These are phyloP conservation scores for Colletotrichum lini DNA, from an alignment of 2,329 filamentous ascomycete species.

Conservation along the genomic window DNA sequence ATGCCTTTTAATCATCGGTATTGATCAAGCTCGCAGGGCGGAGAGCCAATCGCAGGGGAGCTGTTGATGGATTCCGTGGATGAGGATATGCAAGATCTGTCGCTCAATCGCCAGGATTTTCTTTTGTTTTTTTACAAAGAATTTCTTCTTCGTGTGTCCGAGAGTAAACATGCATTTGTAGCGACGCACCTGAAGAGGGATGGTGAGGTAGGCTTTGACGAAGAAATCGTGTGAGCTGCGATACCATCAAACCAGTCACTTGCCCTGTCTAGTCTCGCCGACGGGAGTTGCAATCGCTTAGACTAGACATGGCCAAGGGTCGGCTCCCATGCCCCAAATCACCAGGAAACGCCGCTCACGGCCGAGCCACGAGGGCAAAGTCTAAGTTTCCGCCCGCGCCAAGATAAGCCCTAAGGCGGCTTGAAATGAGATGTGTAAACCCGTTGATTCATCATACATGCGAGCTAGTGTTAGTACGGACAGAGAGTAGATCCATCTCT, in stretches of 20 bases:
- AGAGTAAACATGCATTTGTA: not conserved
- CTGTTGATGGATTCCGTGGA: not conserved
- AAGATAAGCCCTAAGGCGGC: conserved; percentile 25
- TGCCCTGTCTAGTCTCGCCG: not conserved
- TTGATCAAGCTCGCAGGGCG: conserved; percentile 11
- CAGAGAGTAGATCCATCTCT: too few species aligned
- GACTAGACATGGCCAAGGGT: not conserved
- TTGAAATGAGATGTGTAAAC: conserved; percentile 2
- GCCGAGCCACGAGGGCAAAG: not conserved
- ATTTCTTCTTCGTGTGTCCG: too few species aligned
- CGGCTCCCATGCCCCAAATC: not conserved
- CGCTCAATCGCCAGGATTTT: too few species aligned
- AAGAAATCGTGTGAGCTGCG: not conserved
- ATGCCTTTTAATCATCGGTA: conserved; percentile 30
- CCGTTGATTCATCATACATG: not conserved
- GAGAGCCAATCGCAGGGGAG: conserved; percentile 1
- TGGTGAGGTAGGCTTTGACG: not conserved
- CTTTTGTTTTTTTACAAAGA: too few species aligned
- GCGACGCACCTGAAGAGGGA: not conserved
- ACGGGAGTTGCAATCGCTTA: not conserved
- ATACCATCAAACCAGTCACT: not conserved
- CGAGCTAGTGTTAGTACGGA: not conserved
- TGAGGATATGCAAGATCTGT: not conserved
- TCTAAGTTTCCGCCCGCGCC: conserved; percentile 10
- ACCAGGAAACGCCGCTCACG: not conserved